These are phyloP conservation scores for Aspergillus neoniger DNA, from an alignment of 2,329 filamentous ascomycete species.

Conservation along the genomic window DNA sequence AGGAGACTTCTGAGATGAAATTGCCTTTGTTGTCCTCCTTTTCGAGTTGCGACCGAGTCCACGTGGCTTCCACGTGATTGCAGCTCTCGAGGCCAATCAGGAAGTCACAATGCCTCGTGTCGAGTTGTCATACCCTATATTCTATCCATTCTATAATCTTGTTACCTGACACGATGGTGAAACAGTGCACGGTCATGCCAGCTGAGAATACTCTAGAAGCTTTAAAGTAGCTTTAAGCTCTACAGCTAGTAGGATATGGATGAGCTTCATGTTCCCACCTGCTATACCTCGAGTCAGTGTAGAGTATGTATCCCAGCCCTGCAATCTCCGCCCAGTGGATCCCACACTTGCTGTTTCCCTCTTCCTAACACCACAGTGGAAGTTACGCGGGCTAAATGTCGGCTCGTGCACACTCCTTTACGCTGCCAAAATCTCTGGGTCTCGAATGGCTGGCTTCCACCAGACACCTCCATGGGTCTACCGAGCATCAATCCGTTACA, in stretches of 20 bases:
- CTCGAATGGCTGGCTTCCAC: neutral
- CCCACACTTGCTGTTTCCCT: neutral
- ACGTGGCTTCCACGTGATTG: neutral
- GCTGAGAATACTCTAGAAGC: neutral
- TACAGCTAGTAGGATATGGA: neutral
- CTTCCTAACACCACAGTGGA: neutral
- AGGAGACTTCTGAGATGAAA: neutral
- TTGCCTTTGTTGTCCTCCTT: too few relatives aligned
- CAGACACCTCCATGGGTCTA: neutral
- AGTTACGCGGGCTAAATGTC: neutral
- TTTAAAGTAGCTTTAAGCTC: neutral
- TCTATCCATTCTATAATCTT: neutral
- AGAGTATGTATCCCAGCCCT: neutral
- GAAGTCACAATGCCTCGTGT: too few relatives aligned
- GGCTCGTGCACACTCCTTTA: neutral
- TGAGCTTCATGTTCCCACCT: neutral
- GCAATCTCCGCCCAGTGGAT: neutral
- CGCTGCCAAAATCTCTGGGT: neutral
- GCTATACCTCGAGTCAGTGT: neutral
- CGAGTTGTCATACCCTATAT: too few relatives aligned
- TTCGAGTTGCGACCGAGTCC: neutral
- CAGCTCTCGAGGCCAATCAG: neutral
- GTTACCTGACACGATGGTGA: neutral
- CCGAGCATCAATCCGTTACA: neutral
- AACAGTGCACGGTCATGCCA: neutral